A percentile compares a stretch with the other conserved stretches of the same genome.
Conservation (phyloP, 345 rosid genomes). For the Jatropha curcas region DNA sequence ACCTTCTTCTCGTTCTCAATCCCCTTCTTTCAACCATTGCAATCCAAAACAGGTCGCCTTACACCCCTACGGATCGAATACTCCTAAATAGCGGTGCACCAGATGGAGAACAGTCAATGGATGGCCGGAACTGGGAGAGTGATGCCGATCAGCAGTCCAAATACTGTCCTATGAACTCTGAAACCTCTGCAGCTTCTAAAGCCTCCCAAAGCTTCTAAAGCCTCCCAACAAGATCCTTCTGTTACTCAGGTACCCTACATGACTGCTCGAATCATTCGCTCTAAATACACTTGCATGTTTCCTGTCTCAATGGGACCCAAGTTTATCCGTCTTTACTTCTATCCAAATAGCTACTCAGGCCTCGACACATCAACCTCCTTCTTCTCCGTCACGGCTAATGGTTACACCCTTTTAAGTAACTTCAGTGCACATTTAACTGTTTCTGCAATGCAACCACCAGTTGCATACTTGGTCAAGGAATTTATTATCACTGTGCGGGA, state of each 20-base stretch:
- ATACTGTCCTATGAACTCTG: background rate
- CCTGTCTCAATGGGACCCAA: background rate
- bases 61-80: background rate
- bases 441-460: background rate
- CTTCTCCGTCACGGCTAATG: slow-evolving; percentile 1
- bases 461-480: background rate
- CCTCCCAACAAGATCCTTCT: background rate
- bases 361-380: background rate
- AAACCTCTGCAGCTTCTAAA: background rate
- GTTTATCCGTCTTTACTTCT: slow-evolving; percentile 16
- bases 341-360: background rate
- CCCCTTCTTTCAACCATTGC: background rate
- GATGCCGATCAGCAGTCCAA: background rate
- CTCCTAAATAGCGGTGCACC: background rate
- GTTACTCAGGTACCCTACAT: background rate
- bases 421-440: background rate
- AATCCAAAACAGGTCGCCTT: background rate
- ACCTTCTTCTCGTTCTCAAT: background rate
- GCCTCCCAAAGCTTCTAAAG: background rate
- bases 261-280: slow-evolving; percentile 4
- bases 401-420: slow-evolving; percentile 6
- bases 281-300: background rate
- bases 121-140: background rate
- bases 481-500: background rate
- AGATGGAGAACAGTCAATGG: background rate